These are phyloP conservation scores for Exophiala alcalophila DNA, from an alignment of 2,329 filamentous ascomycete species.

Conservation along the genomic window DNA sequence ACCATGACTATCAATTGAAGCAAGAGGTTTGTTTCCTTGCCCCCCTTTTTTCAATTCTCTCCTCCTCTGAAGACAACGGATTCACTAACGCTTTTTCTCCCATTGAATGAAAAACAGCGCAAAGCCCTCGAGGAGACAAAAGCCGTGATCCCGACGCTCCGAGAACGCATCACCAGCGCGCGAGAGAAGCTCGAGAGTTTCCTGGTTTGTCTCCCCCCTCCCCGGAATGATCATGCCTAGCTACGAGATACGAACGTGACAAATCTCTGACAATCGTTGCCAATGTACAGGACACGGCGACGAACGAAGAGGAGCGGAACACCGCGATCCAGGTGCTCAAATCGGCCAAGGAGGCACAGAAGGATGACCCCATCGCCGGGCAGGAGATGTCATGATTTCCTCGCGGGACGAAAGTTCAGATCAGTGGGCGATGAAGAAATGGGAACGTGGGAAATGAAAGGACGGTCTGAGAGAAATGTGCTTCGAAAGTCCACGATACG, in stretches of 20 bases:
- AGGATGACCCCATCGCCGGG: slow-evolving; percentile 32
- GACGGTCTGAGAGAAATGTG: no score
- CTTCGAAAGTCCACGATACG: no score
- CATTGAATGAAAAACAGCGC: no score
- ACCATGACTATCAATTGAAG: slow-evolving; percentile 73
- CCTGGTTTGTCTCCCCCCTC: slow-evolving; percentile 68
- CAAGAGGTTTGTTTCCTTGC: slow-evolving; percentile 67
- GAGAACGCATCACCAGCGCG: slow-evolving; percentile 67
- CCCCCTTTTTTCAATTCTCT: not conserved
- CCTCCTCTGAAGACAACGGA: no score
- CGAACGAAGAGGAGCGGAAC: slow-evolving; percentile 50
- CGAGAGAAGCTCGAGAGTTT: slow-evolving; percentile 71
- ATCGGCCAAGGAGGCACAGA: slow-evolving; percentile 45
- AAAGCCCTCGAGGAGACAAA: slow-evolving; percentile 84
- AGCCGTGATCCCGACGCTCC: slow-evolving; percentile 71
- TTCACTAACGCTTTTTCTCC: no score
- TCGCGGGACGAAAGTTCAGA: no score
- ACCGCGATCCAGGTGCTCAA: slow-evolving; percentile 54
- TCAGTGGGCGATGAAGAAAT: no score
- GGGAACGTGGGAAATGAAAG: no score
- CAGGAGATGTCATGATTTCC: slow-evolving; percentile 2
- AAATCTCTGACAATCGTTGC: no score
- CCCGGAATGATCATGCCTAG: no score
- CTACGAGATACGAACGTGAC: no score
- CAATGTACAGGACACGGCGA: slow-evolving; percentile 43